phyloP scores from a whole-genome alignment of 768 basidiomycete species.

The Pulveroboletus sp. region DNA sequence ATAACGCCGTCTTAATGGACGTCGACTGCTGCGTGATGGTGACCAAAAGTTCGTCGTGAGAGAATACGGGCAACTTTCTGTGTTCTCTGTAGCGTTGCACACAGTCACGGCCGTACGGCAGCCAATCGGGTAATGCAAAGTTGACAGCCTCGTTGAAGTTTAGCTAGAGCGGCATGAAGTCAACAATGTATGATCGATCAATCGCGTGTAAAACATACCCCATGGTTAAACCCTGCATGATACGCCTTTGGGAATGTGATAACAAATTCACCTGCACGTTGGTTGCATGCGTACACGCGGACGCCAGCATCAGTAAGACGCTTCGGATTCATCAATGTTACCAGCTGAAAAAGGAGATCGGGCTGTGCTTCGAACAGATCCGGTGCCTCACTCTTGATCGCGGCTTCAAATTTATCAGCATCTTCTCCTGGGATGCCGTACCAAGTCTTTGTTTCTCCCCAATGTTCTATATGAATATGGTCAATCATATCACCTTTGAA shows the following conservation, averaged over 20 bases:
- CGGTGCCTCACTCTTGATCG: conserved; percentile 92
- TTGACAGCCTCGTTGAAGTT: conserved; percentile 99
- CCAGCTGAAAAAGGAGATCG: conserved; percentile 93
- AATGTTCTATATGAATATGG: conserved; percentile 69
- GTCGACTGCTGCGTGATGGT: conserved; percentile 97
- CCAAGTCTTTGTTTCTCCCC: conserved; percentile 99
- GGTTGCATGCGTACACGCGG: conserved; percentile 90
- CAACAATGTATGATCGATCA: conserved; percentile 21
- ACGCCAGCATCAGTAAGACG: conserved; percentile 86
- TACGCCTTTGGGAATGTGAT: conserved; percentile 98
- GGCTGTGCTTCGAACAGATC: conserved; percentile 98
- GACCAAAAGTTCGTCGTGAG: conserved; percentile 94
- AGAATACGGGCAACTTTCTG: conserved; percentile 93
- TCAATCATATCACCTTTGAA: conserved; percentile 24
- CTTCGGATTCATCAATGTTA: conserved; percentile 95
- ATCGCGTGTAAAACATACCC: conserved; percentile 55
- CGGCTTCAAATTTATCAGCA: conserved; percentile 94
- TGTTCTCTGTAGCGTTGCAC: conserved; percentile 89
- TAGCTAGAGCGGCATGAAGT: conserved; percentile 51
- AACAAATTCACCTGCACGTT: conserved; percentile 96
- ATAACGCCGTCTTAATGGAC: conserved; percentile 88
- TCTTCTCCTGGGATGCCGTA: conserved; percentile 97
- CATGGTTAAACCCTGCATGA: conserved; percentile 98
- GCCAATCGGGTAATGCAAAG: conserved; percentile 96
- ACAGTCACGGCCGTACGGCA: conserved; percentile 82